A percentile compares a stretch with the other conserved stretches of the same genome.
Conservation (phyloP, 306 rosid genomes). For the Fragaria iinumae region DNA sequence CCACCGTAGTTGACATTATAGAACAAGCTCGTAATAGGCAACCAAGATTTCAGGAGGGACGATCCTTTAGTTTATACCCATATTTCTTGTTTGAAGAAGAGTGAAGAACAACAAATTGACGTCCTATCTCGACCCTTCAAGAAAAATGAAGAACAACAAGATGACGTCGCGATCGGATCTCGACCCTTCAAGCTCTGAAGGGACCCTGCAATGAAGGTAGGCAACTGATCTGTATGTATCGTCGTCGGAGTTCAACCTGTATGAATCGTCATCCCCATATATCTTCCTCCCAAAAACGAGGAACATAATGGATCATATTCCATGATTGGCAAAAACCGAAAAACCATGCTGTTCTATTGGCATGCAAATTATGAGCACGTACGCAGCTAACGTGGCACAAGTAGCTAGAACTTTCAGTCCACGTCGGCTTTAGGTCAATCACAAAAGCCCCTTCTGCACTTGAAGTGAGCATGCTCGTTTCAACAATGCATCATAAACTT, state of each 20-base stretch:
- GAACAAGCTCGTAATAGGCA: not conserved
- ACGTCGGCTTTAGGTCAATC: not conserved
- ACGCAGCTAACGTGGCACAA: not conserved
- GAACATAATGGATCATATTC: not conserved
- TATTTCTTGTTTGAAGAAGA: not conserved
- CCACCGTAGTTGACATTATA: not conserved
- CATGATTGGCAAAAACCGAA: not conserved
- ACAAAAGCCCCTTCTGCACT: not conserved
- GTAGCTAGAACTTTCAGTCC: not conserved
- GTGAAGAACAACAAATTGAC: not conserved
- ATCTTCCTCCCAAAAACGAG: not conserved
- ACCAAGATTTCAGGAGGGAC: not conserved
- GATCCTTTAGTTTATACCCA: not conserved
- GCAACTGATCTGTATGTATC: not conserved
- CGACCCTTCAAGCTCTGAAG: not conserved
- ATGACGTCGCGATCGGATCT: not conserved
- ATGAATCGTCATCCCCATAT: not conserved
- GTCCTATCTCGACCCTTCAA: not conserved
- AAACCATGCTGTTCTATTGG: not conserved
- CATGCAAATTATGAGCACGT: not conserved
- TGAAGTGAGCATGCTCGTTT: not conserved
- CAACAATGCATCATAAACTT: not conserved
- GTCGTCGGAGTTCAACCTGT: not conserved
- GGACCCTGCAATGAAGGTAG: not conserved
- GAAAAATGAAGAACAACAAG: not conserved